These are phyloP conservation scores for Lophiostoma macrostomum DNA, from an alignment of 495 filamentous ascomycete species.

Conservation along the genomic window DNA sequence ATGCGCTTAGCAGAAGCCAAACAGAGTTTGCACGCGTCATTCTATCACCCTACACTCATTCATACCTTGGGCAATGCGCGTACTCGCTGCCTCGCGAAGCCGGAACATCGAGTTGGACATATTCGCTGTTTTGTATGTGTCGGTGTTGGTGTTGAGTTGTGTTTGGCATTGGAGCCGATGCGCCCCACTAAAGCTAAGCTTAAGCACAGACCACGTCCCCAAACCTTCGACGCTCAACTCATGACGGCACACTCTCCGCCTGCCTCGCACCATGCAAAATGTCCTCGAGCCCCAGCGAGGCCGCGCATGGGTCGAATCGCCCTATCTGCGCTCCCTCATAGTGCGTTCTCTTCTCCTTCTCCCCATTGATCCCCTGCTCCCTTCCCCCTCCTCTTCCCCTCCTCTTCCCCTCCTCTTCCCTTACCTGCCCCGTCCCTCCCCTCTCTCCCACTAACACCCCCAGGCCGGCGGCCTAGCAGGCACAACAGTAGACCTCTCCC, in stretches of 20 bases:
- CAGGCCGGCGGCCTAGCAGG: slow-evolving; percentile 45
- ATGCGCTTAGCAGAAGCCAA: too few species aligned
- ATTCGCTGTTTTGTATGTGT: too few species aligned
- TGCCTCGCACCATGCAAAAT: slow-evolving; percentile 15
- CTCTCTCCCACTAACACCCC: slow-evolving; percentile 46
- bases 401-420: slow-evolving; percentile 5
- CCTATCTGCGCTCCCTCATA: slow-evolving; percentile 47
- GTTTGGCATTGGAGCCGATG: neutral
- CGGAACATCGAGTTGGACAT: too few species aligned
- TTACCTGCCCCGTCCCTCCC: slow-evolving; percentile 36
- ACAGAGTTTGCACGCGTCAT: too few species aligned
- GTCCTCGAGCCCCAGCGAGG: slow-evolving; percentile 9
- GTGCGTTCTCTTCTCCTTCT: slow-evolving; percentile 34
- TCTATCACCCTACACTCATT: too few species aligned
- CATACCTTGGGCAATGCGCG: too few species aligned
- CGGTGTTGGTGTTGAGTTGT: neutral
- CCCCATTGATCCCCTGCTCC: slow-evolving; percentile 17
- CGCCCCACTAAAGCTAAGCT: slow-evolving; percentile 1
- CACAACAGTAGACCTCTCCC: slow-evolving; percentile 45
- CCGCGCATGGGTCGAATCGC: slow-evolving; percentile 40
- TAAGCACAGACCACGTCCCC: slow-evolving; percentile 12
- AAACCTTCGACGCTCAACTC: neutral
- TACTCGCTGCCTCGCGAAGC: too few species aligned
- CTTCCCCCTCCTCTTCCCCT: slow-evolving; percentile 46
- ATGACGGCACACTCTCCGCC: neutral